A percentile compares a stretch with the other conserved stretches of the same genome.
phyloP scores from a whole-genome alignment of 352 stramenopile species.

The Phytophthora pinifolia region DNA sequence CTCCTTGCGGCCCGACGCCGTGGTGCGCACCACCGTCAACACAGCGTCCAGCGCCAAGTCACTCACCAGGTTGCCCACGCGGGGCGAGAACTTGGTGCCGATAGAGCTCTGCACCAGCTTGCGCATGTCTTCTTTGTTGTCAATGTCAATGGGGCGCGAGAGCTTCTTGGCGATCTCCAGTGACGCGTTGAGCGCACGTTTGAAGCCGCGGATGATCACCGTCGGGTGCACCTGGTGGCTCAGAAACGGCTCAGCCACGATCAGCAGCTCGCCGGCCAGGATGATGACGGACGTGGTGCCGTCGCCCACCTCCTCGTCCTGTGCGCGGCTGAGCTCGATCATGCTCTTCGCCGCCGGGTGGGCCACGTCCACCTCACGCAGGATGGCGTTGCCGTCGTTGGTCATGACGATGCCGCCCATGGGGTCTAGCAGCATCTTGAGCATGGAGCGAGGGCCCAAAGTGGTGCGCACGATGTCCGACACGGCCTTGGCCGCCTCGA shows the following conservation, averaged over 20 bases:
- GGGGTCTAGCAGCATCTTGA: conserved; percentile 99
- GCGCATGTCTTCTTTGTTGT: conserved; percentile 95
- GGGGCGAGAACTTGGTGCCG: conserved; percentile 98
- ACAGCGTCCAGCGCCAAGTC: conserved; percentile 98
- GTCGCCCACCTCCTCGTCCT: conserved; percentile 99
- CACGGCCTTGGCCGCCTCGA: conserved; percentile 96
- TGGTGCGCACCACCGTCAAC: conserved; percentile 92
- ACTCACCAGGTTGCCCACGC: conserved; percentile 97
- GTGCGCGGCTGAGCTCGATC: conserved; percentile 98
- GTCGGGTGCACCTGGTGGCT: conserved; percentile 97
- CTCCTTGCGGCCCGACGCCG: conserved; percentile 89
- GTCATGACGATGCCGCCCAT: conserved; percentile 99
- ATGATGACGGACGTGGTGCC: conserved; percentile 99
- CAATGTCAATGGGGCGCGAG: conserved; percentile 92
- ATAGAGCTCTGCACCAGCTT: conserved; percentile 97
- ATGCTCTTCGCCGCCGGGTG: conserved; percentile 99
- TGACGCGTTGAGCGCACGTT: conserved; percentile 81
- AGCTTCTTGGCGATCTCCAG: conserved; percentile 94
- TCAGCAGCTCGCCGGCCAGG: conserved; percentile 97
- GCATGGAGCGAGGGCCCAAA: conserved; percentile 97
- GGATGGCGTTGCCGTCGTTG: conserved; percentile 99
- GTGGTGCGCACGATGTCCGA: conserved; percentile 99
- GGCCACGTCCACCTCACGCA: conserved; percentile 98
- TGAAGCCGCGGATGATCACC: conserved; percentile 96
- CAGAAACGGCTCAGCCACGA: conserved; percentile 97